phyloP scores from a whole-genome alignment of 331 rosid species.

The Phaseolus coccineus region DNA sequence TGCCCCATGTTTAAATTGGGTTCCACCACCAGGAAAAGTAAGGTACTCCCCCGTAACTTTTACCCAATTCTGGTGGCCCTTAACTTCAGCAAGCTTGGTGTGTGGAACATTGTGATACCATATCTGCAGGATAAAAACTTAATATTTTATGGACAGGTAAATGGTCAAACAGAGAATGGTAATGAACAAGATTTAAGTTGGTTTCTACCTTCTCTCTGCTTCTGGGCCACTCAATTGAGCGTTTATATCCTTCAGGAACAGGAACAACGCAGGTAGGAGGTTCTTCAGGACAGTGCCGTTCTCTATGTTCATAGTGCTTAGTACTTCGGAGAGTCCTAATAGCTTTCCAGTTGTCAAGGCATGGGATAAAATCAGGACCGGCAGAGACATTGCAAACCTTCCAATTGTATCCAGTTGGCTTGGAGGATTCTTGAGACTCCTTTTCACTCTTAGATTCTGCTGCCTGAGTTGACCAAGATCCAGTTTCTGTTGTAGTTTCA shows the following conservation, averaged over 20 bases:
- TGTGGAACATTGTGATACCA: slow-evolving; percentile 98
- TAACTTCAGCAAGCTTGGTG: slow-evolving; percentile 81
- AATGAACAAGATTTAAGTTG: slow-evolving; percentile 24
- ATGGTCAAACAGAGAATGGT: slow-evolving; percentile 1
- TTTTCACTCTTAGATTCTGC: slow-evolving; percentile 86
- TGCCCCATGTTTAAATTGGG: slow-evolving; percentile 97
- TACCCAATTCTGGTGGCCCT: slow-evolving; percentile 99
- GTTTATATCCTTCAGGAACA: slow-evolving; percentile 83
- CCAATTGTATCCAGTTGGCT: slow-evolving; percentile 65
- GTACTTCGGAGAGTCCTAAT: slow-evolving; percentile 83
- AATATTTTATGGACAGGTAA: slow-evolving; percentile 38
- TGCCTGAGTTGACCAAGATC: slow-evolving; percentile 83
- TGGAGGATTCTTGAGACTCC: slow-evolving; percentile 68
- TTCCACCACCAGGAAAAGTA: slow-evolving; percentile 99
- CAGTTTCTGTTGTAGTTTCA: slow-evolving; percentile 66
- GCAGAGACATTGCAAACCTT: slow-evolving; percentile 90
- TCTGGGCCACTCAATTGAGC: slow-evolving; percentile 84
- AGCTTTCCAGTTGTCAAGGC: slow-evolving; percentile 93
- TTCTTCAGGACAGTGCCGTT: slow-evolving; percentile 97
- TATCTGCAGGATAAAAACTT: slow-evolving; percentile 66
- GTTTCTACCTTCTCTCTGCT: slow-evolving; percentile 90
- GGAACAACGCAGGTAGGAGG: slow-evolving; percentile 92
- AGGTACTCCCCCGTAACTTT: slow-evolving; percentile 88
- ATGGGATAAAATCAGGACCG: slow-evolving; percentile 92
- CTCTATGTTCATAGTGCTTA: slow-evolving; percentile 97